Base-by-base conservation (phyloP, 2,329 filamentous ascomycete genomes). In the Hymenoscyphus fructigenus region DNA sequence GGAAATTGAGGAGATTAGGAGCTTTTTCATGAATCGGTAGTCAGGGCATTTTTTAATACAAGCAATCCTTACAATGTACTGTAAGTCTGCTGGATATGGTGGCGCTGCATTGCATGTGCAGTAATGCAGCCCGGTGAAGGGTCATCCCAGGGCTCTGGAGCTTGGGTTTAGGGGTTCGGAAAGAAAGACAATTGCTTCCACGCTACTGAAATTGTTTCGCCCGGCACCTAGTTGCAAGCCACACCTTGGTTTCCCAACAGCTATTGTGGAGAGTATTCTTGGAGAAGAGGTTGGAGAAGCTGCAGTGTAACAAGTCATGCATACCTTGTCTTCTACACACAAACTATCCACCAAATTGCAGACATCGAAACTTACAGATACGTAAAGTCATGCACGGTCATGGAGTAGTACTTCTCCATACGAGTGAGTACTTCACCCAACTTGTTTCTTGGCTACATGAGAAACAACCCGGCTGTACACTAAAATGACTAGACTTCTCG, bases 31-130 rank as follows among this genome's bases (percentile, higher is more conserved):
- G 47, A 53, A 14, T 53, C 47, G 47, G 47, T 26, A 53, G 20
- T 26, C 12, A 50, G 34, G 10, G 4, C 34, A 38, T 14, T 38
- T 38, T 38, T 23, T 6, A 23, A 50, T 23, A 50, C 44, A 20
- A 53, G 47, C 20, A 53, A 53, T 26, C 47, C 47, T 53, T 53
- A 53, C 47, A 12, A 53, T 53, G 47, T 53, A 53, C 47, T 53
- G 20, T 23, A n/a, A 23, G 23, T 14, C 20, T 53, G 7, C 47
- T 53, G 9, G 20, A 53, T 26, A 14, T 53, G 47, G 20, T 53
- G n/a, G 47, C 41, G n/a, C 47, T 53, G 20, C 47, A 53, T 53
- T 53, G 47, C 20, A 53, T 53, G 12, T 14, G n/a, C 20, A 44
- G 47, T 23, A 20, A 23, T 23, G 12, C 47, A 53, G 12, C 20